Base-by-base conservation (phyloP, 75 land plant species). In the Azolla pinnata region DNA sequence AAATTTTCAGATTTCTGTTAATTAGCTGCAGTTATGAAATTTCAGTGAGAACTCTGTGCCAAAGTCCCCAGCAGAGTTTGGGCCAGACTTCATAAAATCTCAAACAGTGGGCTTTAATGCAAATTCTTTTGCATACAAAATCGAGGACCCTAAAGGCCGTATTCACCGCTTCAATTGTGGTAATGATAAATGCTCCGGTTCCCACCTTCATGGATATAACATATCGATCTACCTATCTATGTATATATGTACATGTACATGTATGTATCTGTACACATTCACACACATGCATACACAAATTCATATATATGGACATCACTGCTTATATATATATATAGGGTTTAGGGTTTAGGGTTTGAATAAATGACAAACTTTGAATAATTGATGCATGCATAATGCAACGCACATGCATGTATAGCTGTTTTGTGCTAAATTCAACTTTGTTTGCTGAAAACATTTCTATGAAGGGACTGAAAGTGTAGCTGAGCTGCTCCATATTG, bases 81-180 rank as follows among this genome's bases (percentile, higher is more conserved):
- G 49, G 17, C 49, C 49, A 18, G 49, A 46, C 21, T 17, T 46
- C 17, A 46, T 46, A 46, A 46, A 46, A 46, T 46, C 49, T 46
- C 49, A 46, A 46, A 46, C 49, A 4, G 21, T 17, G 2, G 52
- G 68, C 8, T n/a, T n/a, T n/a, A 51, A 50, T 8, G 64, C 60
- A 4, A 67, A 67, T 34, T 23, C 63, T 4, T 80, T 83, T 60
- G 56, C 61, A 14, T 86, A 83, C 62, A 86, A 86, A 57, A 48
- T 86, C 4, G 67, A 83, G 56, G 90, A 86, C 58, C 71, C 27
- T 25, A 77, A 60, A 61, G 90, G 90, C 12, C 64, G 83, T 4
- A 69, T 80, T 77, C 90, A 86, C 54, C 57, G 90, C 47, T 86
- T 86, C 47, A 62, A 47, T 34, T 78, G 84, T 68, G 90, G 90